Conservation (phyloP, 176 grass and related monocot genomes). For the Oryza nivara region DNA sequence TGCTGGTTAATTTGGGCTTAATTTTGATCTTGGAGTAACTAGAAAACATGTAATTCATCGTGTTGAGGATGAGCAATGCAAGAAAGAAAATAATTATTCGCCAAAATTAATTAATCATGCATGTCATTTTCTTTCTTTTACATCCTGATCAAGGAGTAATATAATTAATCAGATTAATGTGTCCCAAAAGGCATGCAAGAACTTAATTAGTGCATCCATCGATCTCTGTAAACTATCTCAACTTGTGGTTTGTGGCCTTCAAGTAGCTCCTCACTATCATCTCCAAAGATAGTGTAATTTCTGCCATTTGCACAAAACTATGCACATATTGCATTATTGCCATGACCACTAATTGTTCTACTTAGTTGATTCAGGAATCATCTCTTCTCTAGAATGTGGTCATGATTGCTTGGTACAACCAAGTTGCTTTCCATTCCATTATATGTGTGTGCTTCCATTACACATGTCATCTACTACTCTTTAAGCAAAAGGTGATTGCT, state of each 20-base stretch:
- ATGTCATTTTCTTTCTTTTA: not conserved
- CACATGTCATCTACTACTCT: not conserved
- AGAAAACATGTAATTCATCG: not conserved
- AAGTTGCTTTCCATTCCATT: not conserved
- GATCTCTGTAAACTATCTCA: not conserved
- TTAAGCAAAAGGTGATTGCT: constrained; percentile 10
- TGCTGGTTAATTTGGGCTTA: not conserved
- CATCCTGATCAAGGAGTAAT: not conserved
- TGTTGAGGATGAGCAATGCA: not conserved
- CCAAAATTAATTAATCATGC: not conserved
- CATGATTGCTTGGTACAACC: not conserved
- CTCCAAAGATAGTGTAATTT: not conserved
- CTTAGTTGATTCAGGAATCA: not conserved
- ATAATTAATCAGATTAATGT: not conserved
- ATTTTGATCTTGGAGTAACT: constrained; percentile 10
- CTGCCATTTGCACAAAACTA: not conserved
- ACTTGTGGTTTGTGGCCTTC: not conserved
- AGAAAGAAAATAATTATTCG: constrained; percentile 18
- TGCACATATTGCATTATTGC: not conserved
- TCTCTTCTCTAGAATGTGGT: not conserved
- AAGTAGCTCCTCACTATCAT: constrained; percentile 13
- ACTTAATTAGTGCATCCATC: not conserved
- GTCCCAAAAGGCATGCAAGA: not conserved
- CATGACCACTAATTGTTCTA: not conserved
- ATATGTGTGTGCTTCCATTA: not conserved